Evolutionary conservation across 805 yeast genomes (phyloP).

Genomic region (Candida corydali): DNA sequence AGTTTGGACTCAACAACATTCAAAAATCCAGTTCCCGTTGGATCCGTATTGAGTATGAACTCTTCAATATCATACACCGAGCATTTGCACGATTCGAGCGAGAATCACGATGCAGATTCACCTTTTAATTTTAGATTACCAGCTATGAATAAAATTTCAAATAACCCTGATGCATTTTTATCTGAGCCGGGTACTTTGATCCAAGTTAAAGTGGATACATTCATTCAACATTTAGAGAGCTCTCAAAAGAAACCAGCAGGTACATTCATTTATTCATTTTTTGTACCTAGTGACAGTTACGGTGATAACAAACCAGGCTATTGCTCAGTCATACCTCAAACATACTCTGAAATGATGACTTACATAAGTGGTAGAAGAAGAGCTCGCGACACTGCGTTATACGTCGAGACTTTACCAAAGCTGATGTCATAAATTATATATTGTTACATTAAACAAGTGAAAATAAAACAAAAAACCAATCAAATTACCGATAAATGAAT

Average conservation of each 20-base stretch:
- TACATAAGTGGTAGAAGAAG: conserved; percentile 88
- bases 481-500: background rate
- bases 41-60: conserved; percentile 77
- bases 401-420: conserved; percentile 39
- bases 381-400: conserved; percentile 75
- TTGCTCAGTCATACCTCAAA: conserved; percentile 76
- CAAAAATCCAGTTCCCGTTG: conserved; percentile 94
- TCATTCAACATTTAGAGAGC: conserved; percentile 64
- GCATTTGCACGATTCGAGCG: conserved; percentile 49
- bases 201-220: conserved; percentile 85
- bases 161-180: conserved; percentile 54
- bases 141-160: conserved; percentile 52
- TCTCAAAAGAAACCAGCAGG: conserved; percentile 70
- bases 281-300: conserved; percentile 59
- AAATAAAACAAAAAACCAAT: background rate
- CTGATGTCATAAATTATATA: conserved; percentile 2
- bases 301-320: conserved; percentile 50
- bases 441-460: background rate
- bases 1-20: conserved; percentile 89
- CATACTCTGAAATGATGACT: conserved; percentile 89
- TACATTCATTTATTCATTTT: conserved; percentile 83
- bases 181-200: conserved; percentile 80
- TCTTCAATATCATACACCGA: conserved; percentile 87
- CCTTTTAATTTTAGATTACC: conserved; percentile 52
- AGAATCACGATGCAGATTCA: conserved; percentile 21